Evolutionary conservation across 495 filamentous ascomycete species (phyloP), one percentile per base, ranked within the genome.

Genomic region (Aspergillus incahuasiensis): DNA sequence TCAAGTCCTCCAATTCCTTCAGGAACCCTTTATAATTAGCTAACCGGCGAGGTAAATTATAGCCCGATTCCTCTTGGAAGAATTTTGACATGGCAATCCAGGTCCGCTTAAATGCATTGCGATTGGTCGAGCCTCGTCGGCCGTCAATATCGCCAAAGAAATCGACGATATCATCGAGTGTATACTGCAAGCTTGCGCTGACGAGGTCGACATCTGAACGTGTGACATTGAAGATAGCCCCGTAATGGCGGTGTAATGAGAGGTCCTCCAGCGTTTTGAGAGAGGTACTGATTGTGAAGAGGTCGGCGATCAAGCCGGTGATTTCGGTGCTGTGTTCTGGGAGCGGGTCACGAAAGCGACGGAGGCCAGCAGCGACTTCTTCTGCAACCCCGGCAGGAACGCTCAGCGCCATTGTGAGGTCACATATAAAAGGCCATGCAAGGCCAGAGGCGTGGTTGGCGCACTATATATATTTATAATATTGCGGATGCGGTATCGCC

Each of bases 311-410:
- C 12, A 79, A 65, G 11, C 65, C 66, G 18, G 81, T 81, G 48
- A 86, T 80, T 45, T 82, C 80, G 7, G 77, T 73, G n/a, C 73
- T 59, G 59, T 75, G 64, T 48, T 81, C 72, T 28, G 80, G 79
- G 41, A 85, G 69, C 56, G 74, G 72, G 32, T 71, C 68, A 34
- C 76, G 68, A 62, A 85, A 85, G 15, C 66, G 56, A 43, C 68
- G 66, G 48, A 86, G 74, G 53, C 75, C 79, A 42, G 75, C 68
- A 20, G 81, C 81, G 48, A 79, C 73, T 47, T 81, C 79, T 57
- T 82, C 74, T 48, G 77, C 77, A 43, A 72, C 70, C 57, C 77
- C 69, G 62, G 77, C 80, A 58, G 75, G 70, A 25, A 68, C 65
- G 55, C 77, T 66, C 63, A 85, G 69, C 51, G 71, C 74, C 74